Percentiles rank a stretch among this genome's conserved stretches.
These are phyloP conservation scores for Baorangia bicolor DNA, from an alignment of 768 basidiomycete genomes.

Conservation along the genomic window DNA sequence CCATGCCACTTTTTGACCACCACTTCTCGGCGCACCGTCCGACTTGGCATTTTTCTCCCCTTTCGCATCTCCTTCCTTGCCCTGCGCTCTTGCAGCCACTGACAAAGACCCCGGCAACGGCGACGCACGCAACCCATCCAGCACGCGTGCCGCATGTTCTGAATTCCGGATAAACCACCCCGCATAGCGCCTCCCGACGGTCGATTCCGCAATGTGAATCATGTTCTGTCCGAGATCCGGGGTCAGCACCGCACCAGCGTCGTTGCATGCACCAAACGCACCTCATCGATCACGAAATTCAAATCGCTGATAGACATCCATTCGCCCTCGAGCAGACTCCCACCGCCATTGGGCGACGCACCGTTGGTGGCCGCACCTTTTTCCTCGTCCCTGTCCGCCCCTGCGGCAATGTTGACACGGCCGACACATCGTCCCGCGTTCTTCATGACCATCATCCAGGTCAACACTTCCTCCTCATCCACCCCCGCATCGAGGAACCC, in stretches of 20 bases:
- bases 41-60: conserved; percentile 26
- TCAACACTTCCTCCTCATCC: conserved; percentile 91
- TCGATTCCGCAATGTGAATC: conserved; percentile 95
- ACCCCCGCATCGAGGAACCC: conserved; percentile 74
- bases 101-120: conserved; percentile 44
- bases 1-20: conserved; percentile 59
- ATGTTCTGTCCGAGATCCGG: conserved; percentile 62
- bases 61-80: conserved; percentile 18
- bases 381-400: conserved; percentile 39
- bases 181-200: conserved; percentile 88
- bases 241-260: background rate
- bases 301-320: conserved; percentile 89
- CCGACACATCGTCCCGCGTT: conserved; percentile 76
- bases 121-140: conserved; percentile 67
- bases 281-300: conserved; percentile 94
- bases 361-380: conserved; percentile 9
- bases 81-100: conserved; percentile 4
- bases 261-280: conserved; percentile 33
- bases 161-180: conserved; percentile 98
- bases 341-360: conserved; percentile 26
- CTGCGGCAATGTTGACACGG: conserved; percentile 40
- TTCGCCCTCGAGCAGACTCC: conserved; percentile 78
- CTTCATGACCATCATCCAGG: conserved; percentile 98
- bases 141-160: conserved; percentile 84
- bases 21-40: conserved; percentile 35